A percentile compares a stretch with the other conserved stretches of the same genome.
Evolutionary conservation across 768 basidiomycete species (phyloP).

Genomic region (Russula lepida): DNA sequence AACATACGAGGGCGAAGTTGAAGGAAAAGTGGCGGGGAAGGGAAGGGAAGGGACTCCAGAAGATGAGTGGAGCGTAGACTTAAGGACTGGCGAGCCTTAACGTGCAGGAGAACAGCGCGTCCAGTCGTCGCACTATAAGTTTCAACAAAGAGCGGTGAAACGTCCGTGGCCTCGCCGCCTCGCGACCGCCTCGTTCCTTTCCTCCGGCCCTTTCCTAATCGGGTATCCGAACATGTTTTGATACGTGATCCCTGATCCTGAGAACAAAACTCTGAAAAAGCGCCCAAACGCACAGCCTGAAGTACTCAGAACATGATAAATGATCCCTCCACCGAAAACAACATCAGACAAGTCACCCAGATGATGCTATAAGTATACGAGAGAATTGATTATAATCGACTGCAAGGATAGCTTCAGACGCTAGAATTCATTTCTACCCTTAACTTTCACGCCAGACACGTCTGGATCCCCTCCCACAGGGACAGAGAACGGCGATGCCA

Average conservation of each 20-base stretch:
- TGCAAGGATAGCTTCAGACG: not conserved
- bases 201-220: not conserved
- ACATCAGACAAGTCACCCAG: too few species aligned
- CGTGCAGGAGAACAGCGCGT: not conserved
- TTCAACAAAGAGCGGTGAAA: not conserved
- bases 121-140: not conserved
- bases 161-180: not conserved
- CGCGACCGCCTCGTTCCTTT: constrained; percentile 12
- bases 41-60: not conserved
- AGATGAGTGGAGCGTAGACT: not conserved
- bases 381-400: not conserved
- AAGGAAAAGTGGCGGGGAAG: not conserved
- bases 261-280: too few species aligned
- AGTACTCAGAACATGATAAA: too few species aligned
- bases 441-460: constrained; percentile 16
- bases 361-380: not conserved
- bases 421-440: constrained; percentile 13
- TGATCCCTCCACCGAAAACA: too few species aligned
- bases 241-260: too few species aligned
- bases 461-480: constrained; percentile 20
- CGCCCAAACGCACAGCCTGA: too few species aligned
- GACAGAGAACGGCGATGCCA: constrained; percentile 14
- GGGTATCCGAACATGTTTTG: not conserved
- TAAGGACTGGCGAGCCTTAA: not conserved
- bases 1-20: constrained; percentile 4